These are phyloP conservation scores for Globisporangium nunn DNA, from an alignment of 352 stramenopile species.

Conservation along the genomic window DNA sequence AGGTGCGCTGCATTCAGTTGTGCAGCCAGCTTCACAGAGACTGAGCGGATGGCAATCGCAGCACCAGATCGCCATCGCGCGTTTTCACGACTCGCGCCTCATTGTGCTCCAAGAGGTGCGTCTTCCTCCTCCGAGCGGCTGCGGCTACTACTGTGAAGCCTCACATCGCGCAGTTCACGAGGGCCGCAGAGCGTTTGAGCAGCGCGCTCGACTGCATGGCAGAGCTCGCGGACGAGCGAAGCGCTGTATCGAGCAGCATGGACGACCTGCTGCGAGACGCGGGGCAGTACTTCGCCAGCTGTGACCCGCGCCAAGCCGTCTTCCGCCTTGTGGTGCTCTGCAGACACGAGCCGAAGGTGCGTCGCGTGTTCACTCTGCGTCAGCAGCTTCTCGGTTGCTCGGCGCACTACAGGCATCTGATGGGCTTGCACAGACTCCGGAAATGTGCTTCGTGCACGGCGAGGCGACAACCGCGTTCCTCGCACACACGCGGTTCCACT, in stretches of 20 bases:
- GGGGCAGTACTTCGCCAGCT: constrained; percentile 19
- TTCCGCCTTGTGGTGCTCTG: constrained; percentile 8
- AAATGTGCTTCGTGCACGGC: constrained; percentile 9
- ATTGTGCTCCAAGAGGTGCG: constrained; percentile 30
- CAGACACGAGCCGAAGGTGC: constrained; percentile 10
- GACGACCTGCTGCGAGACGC: constrained; percentile 29
- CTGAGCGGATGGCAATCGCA: constrained; percentile 9
- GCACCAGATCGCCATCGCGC: constrained; percentile 37
- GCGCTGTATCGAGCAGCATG: constrained; percentile 14
- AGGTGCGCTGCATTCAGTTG: constrained; percentile 14
- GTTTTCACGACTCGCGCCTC: constrained; percentile 14
- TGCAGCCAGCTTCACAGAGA: neutral
- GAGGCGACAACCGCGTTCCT: constrained; percentile 19
- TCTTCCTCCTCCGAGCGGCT: neutral
- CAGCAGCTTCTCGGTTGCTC: neutral
- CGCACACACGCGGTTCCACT: constrained; percentile 19
- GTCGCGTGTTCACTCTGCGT: neutral
- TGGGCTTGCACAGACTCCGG: constrained; percentile 4
- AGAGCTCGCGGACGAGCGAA: constrained; percentile 3
- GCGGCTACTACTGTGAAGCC: neutral
- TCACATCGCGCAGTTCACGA: constrained; percentile 28
- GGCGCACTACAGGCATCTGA: neutral
- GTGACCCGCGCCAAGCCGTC: neutral
- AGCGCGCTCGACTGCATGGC: constrained; percentile 15
- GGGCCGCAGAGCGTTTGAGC: constrained; percentile 17